phyloP scores from a whole-genome alignment of 148 eudicot genomes.

The Rhododendron kiyosumense region DNA sequence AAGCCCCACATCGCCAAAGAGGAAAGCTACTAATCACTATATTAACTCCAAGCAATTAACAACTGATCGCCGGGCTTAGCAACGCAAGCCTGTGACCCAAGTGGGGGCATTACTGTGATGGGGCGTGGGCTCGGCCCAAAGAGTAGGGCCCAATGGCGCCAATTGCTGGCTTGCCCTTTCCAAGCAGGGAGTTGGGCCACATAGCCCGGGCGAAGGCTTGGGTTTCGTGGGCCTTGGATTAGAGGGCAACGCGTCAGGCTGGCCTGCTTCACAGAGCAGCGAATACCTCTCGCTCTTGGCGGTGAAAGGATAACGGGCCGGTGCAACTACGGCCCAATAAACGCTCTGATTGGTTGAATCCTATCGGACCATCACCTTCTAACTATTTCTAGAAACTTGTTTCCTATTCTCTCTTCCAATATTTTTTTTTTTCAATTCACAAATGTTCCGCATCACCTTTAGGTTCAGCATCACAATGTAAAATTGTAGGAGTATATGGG shows the following conservation, averaged over 20 bases:
- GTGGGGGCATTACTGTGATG: background rate
- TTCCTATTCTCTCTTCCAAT: too few species aligned
- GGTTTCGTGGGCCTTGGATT: slow-evolving; percentile 10
- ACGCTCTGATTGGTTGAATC: background rate
- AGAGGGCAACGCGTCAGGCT: slow-evolving; percentile 31
- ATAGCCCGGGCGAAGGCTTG: background rate
- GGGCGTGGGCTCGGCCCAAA: background rate
- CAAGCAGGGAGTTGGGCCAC: slow-evolving; percentile 17
- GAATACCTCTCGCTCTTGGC: slow-evolving; percentile 18
- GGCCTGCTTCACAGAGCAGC: slow-evolving; percentile 32
- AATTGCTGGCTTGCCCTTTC: slow-evolving; percentile 11
- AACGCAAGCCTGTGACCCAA: too few species aligned
- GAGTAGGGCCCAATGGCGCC: background rate
- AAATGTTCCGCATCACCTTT: too few species aligned
- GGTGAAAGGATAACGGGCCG: slow-evolving; percentile 26
- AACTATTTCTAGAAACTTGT: too few species aligned
- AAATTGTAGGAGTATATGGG: too few species aligned
- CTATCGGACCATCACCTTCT: background rate
- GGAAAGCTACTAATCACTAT: background rate
- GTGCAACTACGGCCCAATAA: slow-evolving; percentile 5
- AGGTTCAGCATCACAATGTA: background rate
- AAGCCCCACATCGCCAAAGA: background rate
- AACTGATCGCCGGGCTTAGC: too few species aligned
- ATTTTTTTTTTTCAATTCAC: too few species aligned
- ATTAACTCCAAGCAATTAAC: background rate